A percentile compares a stretch with the other conserved stretches of the same genome.
Conservation (phyloP, 768 basidiomycete genomes). For the Collybia nuda region DNA sequence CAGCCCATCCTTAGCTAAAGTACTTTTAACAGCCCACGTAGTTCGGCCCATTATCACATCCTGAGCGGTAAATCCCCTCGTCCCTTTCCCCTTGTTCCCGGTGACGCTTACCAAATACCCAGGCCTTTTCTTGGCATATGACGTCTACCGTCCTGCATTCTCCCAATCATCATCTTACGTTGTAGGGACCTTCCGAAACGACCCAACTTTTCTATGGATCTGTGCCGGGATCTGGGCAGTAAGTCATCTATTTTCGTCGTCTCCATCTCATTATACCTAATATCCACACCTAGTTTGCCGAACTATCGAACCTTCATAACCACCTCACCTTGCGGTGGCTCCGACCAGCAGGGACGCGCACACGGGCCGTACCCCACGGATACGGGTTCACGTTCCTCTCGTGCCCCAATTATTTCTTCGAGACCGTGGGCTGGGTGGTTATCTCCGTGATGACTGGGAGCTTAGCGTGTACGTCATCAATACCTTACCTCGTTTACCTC, state of each 20-base stretch:
- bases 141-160: slow-evolving; percentile 82
- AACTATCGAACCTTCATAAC: slow-evolving; percentile 81
- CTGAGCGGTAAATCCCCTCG: slow-evolving; percentile 52
- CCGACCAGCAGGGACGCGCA: slow-evolving; percentile 76
- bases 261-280: slow-evolving; percentile 2
- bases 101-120: slow-evolving; percentile 4
- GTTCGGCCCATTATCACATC: slow-evolving; percentile 88
- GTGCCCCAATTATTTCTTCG: slow-evolving; percentile 95
- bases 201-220: slow-evolving; percentile 65
- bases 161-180: slow-evolving; percentile 64
- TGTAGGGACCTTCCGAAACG: slow-evolving; percentile 58
- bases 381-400: slow-evolving; percentile 89
- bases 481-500: neutral
- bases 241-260: slow-evolving; percentile 27
- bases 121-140: slow-evolving; percentile 77
- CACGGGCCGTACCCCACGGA: slow-evolving; percentile 86
- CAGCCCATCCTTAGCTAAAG: neutral
- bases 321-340: slow-evolving; percentile 84
- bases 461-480: slow-evolving; percentile 59
- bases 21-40: slow-evolving; percentile 24
- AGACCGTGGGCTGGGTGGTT: slow-evolving; percentile 72
- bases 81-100: neutral
- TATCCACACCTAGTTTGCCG: slow-evolving; percentile 62
- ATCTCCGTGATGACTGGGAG: slow-evolving; percentile 79
- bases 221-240: slow-evolving; percentile 77